Evolutionary conservation across 1,139 yeast species (phyloP).

Genomic region (Geotrichum candidum): DNA sequence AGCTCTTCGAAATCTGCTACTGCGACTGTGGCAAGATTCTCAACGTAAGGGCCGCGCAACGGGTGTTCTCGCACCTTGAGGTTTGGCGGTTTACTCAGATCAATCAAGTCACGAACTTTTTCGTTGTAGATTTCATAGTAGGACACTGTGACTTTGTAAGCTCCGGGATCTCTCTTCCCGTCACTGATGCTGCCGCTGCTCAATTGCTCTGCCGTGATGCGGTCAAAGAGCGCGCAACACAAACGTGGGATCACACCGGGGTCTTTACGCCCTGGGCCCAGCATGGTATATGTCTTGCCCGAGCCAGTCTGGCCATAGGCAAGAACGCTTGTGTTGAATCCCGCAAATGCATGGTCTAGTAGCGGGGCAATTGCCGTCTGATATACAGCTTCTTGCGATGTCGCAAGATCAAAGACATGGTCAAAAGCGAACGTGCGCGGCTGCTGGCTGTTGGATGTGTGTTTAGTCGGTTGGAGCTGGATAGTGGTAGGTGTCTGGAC

Average conservation of each 20-base stretch:
- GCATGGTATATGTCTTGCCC: constrained; percentile 83
- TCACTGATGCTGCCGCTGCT: neutral
- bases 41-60: constrained; percentile 62
- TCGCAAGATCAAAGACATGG: constrained; percentile 8
- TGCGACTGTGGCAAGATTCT: constrained; percentile 59
- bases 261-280: constrained; percentile 47
- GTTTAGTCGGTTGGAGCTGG: neutral
- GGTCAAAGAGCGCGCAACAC: constrained; percentile 6
- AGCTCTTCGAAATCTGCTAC: constrained; percentile 57
- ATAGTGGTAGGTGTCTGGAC: neutral
- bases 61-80: constrained; percentile 72
- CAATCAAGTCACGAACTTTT: constrained; percentile 65
- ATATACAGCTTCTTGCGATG: constrained; percentile 6
- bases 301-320: constrained; percentile 91
- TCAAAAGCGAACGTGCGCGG: constrained; percentile 10
- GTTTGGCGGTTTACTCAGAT: constrained; percentile 38
- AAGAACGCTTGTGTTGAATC: constrained; percentile 78
- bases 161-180: neutral
- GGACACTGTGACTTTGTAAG: constrained; percentile 45
- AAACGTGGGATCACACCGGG: constrained; percentile 14
- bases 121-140: constrained; percentile 91
- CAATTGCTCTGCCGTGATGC: neutral
- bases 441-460: neutral
- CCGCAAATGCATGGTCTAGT: constrained; percentile 36
- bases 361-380: constrained; percentile 5